Percentiles rank a stretch among this genome's conserved stretches.
Evolutionary conservation across 1,284 basidiomycete species (phyloP).

Genomic region (Ustilago sp.): DNA sequence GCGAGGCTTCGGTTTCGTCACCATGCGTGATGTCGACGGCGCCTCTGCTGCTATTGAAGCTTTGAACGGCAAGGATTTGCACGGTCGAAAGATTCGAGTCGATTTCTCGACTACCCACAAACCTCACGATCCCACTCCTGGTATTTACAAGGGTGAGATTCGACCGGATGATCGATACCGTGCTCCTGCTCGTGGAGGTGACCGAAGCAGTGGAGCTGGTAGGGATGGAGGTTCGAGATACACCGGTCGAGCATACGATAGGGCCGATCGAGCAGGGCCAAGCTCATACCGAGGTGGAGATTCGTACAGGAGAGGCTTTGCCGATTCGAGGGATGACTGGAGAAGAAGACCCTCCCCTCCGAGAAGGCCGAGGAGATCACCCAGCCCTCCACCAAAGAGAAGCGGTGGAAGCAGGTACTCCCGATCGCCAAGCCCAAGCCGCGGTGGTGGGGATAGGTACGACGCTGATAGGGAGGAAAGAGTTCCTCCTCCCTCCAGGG

Average conservation of each 20-base stretch:
- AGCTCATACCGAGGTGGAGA: slow-evolving; percentile 40
- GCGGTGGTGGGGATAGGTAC: slow-evolving; percentile 24
- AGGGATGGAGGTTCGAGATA: slow-evolving; percentile 26
- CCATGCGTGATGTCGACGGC: slow-evolving; percentile 87
- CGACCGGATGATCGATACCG: slow-evolving; percentile 58
- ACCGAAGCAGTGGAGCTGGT: slow-evolving; percentile 9
- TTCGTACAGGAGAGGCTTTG: slow-evolving; percentile 35
- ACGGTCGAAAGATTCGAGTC: slow-evolving; percentile 94
- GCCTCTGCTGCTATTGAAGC: slow-evolving; percentile 88
- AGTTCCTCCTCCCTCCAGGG: slow-evolving; percentile 30
- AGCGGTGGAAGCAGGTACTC: slow-evolving; percentile 35
- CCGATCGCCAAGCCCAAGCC: slow-evolving; percentile 47
- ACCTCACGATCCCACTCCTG: slow-evolving; percentile 94
- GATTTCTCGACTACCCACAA: slow-evolving; percentile 94
- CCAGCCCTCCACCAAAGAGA: slow-evolving; percentile 34
- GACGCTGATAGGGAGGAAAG: slow-evolving; percentile 35
- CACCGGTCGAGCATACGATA: slow-evolving; percentile 38
- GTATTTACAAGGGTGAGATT: slow-evolving; percentile 78
- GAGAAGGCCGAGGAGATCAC: slow-evolving; percentile 32
- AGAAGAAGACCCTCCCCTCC: slow-evolving; percentile 52
- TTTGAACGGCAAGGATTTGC: slow-evolving; percentile 93
- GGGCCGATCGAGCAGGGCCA: slow-evolving; percentile 26
- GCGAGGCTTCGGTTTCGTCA: slow-evolving; percentile 97
- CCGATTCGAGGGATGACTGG: slow-evolving; percentile 56
- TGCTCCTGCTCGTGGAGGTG: slow-evolving; percentile 12